Base-by-base conservation (phyloP, 441 rosid species). In the Pelargonium exstipulatum region DNA sequence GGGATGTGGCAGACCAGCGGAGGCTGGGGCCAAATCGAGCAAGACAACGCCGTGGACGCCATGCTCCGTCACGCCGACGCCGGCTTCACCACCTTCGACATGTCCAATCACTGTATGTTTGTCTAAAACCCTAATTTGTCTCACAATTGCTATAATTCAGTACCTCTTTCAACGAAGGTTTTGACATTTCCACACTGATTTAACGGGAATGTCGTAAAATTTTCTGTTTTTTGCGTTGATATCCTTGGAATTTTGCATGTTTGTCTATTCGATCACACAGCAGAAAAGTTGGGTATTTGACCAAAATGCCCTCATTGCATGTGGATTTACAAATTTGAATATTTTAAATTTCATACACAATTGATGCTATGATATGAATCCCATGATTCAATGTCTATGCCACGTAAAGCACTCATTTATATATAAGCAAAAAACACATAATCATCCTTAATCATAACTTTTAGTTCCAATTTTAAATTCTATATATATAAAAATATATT, bases 41-140 rank as follows among this genome's bases (percentile, higher is more conserved):
- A 92, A 16, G 83, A 89, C 76, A 86, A 70, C 75, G 96, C 97
- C 81, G 96, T 84, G 14, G 95, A 89, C 0, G 92, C 91, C 22
- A 93, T 90, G 97, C 86, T 93, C 64, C 87, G 85, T 0, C 68
- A 90, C 69, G 83, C 92, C 64, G 96, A 93, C 61, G 81, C 91
- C 60, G 96, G 97, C 49, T 88, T 93, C 83, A 75, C 95, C 78
- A 93, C 98, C 68, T 93, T 93, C 83, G 97, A 93, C 83, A 88
- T 93, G 98, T 95, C 98, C 69, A 96, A 94, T 71, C 96, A 89
- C 75, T 93, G 96, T 93, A 84, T 60, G 78, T 71, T 1, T 29
- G 35, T 29, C 29, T 2, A 58, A 68, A 32, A 24, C 73, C 65
- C 61, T 60, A 18, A 8, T 29, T 29, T 29, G 35, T 29, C 4